Evolutionary conservation across 257 asterid species (phyloP).

Genomic region (Solanum peruvianum): DNA sequence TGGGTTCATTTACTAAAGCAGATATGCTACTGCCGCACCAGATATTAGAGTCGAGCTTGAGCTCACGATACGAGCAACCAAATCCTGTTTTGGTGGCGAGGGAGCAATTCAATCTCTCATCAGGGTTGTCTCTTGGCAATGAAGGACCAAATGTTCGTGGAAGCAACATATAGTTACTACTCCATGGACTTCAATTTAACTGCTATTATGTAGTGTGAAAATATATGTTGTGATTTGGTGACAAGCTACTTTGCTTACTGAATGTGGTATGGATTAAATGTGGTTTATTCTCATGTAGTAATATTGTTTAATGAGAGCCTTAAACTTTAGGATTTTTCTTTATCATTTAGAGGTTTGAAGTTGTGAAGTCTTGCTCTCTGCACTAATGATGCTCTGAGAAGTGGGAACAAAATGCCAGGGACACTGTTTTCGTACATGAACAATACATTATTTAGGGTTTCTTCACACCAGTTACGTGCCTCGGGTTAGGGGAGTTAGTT

Average conservation of each 20-base stretch:
- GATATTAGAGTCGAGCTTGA: conserved; percentile 42
- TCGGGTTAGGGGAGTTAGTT: no score
- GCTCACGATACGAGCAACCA: conserved; percentile 30
- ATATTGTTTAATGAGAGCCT: not conserved
- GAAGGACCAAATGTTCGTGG: conserved; percentile 21
- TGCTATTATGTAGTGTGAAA: conserved; percentile 16
- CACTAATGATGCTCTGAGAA: not conserved
- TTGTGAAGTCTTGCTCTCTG: not conserved
- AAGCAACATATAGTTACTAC: conserved; percentile 6
- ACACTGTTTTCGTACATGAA: no score
- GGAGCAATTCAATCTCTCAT: conserved; percentile 28
- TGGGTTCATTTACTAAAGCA: conserved; percentile 23
- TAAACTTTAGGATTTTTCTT: not conserved
- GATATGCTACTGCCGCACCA: conserved; percentile 39
- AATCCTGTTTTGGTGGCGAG: conserved; percentile 34
- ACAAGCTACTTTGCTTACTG: not conserved
- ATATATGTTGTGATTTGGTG: conserved; percentile 6
- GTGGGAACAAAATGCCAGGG: not conserved
- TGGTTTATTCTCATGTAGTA: not conserved
- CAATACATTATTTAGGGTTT: no score
- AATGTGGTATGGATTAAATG: not conserved
- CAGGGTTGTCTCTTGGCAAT: conserved; percentile 11
- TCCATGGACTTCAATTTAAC: not conserved
- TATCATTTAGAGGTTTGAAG: not conserved
- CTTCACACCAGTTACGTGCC: no score